A percentile compares a stretch with the other conserved stretches of the same genome.
Evolutionary conservation across 495 filamentous ascomycete species (phyloP).

Genomic region (Podospora didyma): DNA sequence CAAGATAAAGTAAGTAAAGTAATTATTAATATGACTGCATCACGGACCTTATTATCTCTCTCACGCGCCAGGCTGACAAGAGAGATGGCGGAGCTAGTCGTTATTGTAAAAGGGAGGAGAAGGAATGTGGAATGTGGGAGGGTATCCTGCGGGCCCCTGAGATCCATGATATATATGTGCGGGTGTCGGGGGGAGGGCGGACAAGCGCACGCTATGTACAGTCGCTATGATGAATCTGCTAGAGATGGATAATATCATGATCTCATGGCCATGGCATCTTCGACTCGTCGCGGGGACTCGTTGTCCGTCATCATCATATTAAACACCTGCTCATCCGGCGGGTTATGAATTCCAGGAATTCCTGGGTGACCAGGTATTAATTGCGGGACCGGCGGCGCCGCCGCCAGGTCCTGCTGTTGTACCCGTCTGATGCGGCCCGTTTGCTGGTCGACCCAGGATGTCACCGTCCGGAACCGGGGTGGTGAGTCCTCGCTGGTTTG

Average conservation of each 20-base stretch:
- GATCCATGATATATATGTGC: too few relatives aligned
- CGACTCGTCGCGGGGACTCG: constrained; percentile 26
- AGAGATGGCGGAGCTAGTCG: too few relatives aligned
- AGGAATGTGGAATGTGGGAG: too few relatives aligned
- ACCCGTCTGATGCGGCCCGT: constrained; percentile 35
- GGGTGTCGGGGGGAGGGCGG: too few relatives aligned
- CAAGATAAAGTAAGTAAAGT: too few relatives aligned
- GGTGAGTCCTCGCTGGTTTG: constrained; percentile 43
- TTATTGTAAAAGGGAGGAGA: too few relatives aligned
- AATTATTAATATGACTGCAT: too few relatives aligned
- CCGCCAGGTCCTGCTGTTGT: constrained; percentile 20
- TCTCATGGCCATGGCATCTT: constrained; percentile 5
- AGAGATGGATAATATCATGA: not conserved
- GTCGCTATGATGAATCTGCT: too few relatives aligned
- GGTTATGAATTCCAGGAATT: constrained; percentile 28
- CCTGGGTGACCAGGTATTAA: constrained; percentile 17
- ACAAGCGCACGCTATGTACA: too few relatives aligned
- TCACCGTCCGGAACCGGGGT: constrained; percentile 53
- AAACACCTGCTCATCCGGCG: constrained; percentile 29
- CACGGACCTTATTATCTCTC: too few relatives aligned
- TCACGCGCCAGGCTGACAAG: too few relatives aligned
- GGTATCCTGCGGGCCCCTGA: too few relatives aligned
- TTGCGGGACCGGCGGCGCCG: constrained; percentile 23
- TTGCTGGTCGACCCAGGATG: constrained; percentile 62
- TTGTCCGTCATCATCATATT: constrained; percentile 34